Conservation (phyloP, 2,329 filamentous ascomycete species). For the Neocucurbitaria cava region DNA sequence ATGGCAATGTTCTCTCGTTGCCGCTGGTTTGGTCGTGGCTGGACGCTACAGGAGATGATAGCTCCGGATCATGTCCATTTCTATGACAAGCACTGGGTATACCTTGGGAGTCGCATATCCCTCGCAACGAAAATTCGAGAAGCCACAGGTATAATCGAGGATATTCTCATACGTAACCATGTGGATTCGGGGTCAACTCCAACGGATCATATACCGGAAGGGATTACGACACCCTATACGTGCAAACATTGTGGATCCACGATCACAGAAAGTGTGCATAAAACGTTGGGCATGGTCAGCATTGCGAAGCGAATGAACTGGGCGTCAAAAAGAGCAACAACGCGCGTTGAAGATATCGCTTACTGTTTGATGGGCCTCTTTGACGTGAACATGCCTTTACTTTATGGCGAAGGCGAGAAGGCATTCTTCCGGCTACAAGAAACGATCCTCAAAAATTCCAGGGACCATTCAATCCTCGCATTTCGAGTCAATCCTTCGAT, state of each 20-base stretch:
- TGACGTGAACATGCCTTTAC: slow-evolving; percentile 15
- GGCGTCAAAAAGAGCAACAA: slow-evolving; percentile 19
- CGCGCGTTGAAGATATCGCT: slow-evolving; percentile 16
- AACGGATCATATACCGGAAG: neutral
- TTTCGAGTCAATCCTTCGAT: neutral
- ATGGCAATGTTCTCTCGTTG: no score
- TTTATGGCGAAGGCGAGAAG: neutral
- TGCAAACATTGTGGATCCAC: no score
- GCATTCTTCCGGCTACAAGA: neutral
- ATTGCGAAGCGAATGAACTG: slow-evolving; percentile 15
- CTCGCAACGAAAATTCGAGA: no score
- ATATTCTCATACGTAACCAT: neutral
- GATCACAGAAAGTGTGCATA: no score
- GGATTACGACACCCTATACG: no score
- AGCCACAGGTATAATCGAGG: neutral
- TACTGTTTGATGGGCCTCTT: slow-evolving; percentile 27
- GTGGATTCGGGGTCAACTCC: neutral
- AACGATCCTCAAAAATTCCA: neutral
- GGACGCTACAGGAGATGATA: neutral
- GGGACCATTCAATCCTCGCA: neutral
- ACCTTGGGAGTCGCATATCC: neutral
- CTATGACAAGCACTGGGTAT: neutral
- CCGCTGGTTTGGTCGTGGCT: neutral
- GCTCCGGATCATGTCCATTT: neutral
- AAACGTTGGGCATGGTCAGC: no score